Evolutionary conservation across 768 basidiomycete genomes (phyloP).

Genomic region (Pleurotus sapidus): DNA sequence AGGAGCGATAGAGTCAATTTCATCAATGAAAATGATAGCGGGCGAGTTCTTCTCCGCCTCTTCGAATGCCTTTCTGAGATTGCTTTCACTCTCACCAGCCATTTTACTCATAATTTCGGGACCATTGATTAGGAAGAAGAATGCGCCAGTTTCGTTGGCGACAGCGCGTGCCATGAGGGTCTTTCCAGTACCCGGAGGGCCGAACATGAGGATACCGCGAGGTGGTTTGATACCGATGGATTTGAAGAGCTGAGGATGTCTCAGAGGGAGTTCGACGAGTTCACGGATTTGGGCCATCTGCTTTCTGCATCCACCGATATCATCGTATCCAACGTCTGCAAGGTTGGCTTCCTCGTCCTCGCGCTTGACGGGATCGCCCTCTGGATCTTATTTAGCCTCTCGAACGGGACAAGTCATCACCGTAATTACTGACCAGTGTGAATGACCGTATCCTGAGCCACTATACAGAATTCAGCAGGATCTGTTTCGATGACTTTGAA

Average conservation of each 20-base stretch:
- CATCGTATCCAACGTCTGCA: conserved; percentile 97
- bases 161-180: conserved; percentile 99
- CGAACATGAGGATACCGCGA: conserved; percentile 97
- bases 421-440: conserved; percentile 61
- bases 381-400: conserved; percentile 32
- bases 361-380: conserved; percentile 98
- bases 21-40: conserved; percentile 99
- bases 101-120: conserved; percentile 99
- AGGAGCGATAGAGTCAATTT: conserved; percentile 98
- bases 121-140: conserved; percentile 99
- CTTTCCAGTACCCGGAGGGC: conserved; percentile 99
- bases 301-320: conserved; percentile 98
- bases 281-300: conserved; percentile 99
- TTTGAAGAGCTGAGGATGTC: conserved; percentile 99
- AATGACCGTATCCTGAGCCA: conserved; percentile 98
- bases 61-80: conserved; percentile 97
- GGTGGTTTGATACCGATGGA: conserved; percentile 99
- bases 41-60: conserved; percentile 99
- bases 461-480: conserved; percentile 97
- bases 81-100: conserved; percentile 98
- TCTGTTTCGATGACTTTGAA: conserved; percentile 99
- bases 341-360: conserved; percentile 98
- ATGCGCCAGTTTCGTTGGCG: conserved; percentile 98
- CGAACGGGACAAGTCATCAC: neutral
- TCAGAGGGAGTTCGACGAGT: conserved; percentile 95